Percentiles rank a stretch among this genome's conserved stretches.
These are phyloP conservation scores for Ophiostoma sp. DNA, from an alignment of 2,329 filamentous ascomycete species.

Conservation along the genomic window DNA sequence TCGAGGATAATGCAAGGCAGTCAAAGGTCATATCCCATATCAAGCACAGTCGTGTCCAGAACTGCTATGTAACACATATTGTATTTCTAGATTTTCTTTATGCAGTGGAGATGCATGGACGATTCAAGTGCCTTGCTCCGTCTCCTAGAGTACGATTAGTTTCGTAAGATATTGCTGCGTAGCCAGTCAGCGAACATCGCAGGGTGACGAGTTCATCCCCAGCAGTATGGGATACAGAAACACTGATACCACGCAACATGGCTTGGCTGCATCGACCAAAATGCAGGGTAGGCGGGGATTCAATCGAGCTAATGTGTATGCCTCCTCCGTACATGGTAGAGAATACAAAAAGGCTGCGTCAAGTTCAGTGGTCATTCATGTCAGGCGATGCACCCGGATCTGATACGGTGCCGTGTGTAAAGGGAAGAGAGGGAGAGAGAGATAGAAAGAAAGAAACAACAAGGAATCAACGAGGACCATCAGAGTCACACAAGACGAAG, in stretches of 20 bases:
- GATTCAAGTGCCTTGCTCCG: not conserved
- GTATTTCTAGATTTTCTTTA: not conserved
- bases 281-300: not conserved
- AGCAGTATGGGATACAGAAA: not conserved
- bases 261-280: not conserved
- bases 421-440: no score
- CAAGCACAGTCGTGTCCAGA: no score
- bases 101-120: not conserved
- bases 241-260: not conserved
- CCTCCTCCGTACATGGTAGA: no score
- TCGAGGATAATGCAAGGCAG: not conserved
- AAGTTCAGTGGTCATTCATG: no score
- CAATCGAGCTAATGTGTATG: no score
- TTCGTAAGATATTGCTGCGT: not conserved
- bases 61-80: no score
- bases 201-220: not conserved
- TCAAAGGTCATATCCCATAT: not conserved
- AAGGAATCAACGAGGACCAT: not conserved
- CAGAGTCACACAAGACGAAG: not conserved
- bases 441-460: not conserved
- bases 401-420: not conserved
- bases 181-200: not conserved
- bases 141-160: not conserved
- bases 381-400: not conserved
- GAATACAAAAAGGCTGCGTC: no score